Percentiles rank a stretch among this genome's conserved stretches.
These are phyloP conservation scores for Lactarius deliciosus DNA, from an alignment of 768 basidiomycete genomes.

Conservation along the genomic window DNA sequence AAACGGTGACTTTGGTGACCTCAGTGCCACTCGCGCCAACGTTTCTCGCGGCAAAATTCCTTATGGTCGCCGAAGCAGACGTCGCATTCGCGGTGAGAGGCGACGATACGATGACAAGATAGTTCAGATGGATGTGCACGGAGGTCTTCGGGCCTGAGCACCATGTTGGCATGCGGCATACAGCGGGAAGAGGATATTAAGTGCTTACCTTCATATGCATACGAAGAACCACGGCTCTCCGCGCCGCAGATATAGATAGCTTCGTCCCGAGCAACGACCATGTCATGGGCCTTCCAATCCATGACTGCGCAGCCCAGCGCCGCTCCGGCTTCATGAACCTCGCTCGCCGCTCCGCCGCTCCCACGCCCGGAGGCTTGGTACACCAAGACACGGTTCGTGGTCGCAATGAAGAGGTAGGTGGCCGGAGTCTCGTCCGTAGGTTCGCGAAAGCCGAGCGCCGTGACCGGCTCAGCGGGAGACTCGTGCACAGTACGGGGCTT, in stretches of 20 bases:
- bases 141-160: slow-evolving; percentile 69
- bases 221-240: slow-evolving; percentile 80
- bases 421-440: slow-evolving; percentile 40
- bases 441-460: slow-evolving; percentile 86
- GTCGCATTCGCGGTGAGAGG: slow-evolving; percentile 68
- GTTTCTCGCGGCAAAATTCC: slow-evolving; percentile 63
- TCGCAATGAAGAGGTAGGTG: slow-evolving; percentile 80
- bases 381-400: slow-evolving; percentile 75
- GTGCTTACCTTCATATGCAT: slow-evolving; percentile 83
- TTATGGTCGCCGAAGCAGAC: slow-evolving; percentile 70
- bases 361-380: slow-evolving; percentile 74
- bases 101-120: slow-evolving; percentile 88
- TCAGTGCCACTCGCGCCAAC: slow-evolving; percentile 50
- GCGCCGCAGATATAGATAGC: slow-evolving; percentile 84
- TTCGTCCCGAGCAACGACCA: slow-evolving; percentile 88
- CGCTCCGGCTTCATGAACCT: slow-evolving; percentile 85
- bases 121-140: slow-evolving; percentile 75
- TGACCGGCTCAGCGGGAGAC: slow-evolving; percentile 83
- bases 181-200: background rate
- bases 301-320: slow-evolving; percentile 82
- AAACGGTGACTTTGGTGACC: slow-evolving; percentile 77
- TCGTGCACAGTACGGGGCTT: slow-evolving; percentile 86
- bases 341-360: slow-evolving; percentile 60
- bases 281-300: slow-evolving; percentile 68
- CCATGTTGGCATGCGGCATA: slow-evolving; percentile 1